Evolutionary conservation across 1,284 basidiomycete species (phyloP), one percentile per base, ranked within the genome.

Genomic region (Trametes pubescens): DNA sequence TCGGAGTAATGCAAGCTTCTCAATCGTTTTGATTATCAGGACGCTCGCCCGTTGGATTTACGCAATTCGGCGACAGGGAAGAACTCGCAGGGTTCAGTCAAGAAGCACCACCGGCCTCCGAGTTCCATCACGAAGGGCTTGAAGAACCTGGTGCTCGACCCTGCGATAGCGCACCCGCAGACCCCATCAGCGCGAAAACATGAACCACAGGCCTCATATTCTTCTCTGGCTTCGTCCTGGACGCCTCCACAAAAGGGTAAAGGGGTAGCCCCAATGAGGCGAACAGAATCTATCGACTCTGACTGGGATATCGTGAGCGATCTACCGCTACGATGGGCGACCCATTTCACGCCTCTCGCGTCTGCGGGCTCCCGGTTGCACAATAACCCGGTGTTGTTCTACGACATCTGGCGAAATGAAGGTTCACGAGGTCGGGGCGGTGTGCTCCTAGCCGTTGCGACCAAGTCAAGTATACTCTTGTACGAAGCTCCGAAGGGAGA

Each of bases 241-340:
- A 62, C 62, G 18, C 69, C 63, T 24, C 64, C 72, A 1, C 57
- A 53, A 5, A 66, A 63, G 43, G 46, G 56, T 18, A 59, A 63
- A 40, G 32, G 34, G 38, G 51, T 65, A 56, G 40, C 66, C n/a
- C 32, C 58, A 59, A 32, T 59, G 4, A 35, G 54, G 11, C 70
- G 68, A 13, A 47, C 69, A 4, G 67, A 68, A 29, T 66, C 71
- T 16, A 51, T 49, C 11, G 71, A 73, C n/a, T 71, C 73, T 40
- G 87, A 88, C 43, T 93, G 91, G 91, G 91, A 93, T 73, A 70
- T 92, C 18, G 80, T 93, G 2, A 90, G 93, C 14, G 91, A 93
- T 62, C 76, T 91, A 16, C 89, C 91, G 10, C 69, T 93, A 54
- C 84, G 89, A 43, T 94, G 92, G 92, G 90, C 91, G 18, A 90